phyloP scores from a whole-genome alignment of 352 stramenopile genomes.

The Phytophthora tentaculata region DNA sequence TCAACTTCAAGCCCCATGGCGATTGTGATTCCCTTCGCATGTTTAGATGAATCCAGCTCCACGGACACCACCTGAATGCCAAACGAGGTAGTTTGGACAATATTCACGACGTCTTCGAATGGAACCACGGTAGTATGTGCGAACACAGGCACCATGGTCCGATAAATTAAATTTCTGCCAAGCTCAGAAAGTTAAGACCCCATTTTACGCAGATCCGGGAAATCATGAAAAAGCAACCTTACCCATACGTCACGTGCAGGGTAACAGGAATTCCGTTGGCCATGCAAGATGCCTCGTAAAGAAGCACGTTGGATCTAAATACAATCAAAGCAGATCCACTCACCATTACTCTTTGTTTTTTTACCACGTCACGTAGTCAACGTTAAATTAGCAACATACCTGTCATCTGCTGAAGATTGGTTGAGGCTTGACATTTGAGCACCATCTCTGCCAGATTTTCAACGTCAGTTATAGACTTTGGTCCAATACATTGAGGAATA shows the following conservation, averaged over 20 bases:
- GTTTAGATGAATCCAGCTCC: constrained; percentile 46
- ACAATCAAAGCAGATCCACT: background rate
- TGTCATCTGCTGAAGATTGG: constrained; percentile 29
- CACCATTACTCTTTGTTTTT: constrained; percentile 1
- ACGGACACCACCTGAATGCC: constrained; percentile 72
- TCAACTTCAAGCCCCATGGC: constrained; percentile 81
- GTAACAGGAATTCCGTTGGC: constrained; percentile 73
- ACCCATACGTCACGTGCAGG: constrained; percentile 83
- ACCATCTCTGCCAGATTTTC: constrained; percentile 37
- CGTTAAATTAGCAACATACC: constrained; percentile 22
- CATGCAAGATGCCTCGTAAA: constrained; percentile 83
- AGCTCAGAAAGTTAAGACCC: constrained; percentile 2
- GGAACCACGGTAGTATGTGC: constrained; percentile 66
- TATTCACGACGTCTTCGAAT: constrained; percentile 61
- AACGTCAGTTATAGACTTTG: constrained; percentile 5
- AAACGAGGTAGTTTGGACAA: constrained; percentile 64
- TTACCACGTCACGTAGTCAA: too few species aligned
- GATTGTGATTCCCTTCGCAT: constrained; percentile 68
- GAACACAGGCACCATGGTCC: constrained; percentile 80
- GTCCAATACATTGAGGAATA: constrained; percentile 1
- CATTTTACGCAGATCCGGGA: background rate
- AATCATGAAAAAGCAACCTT: constrained; percentile 7
- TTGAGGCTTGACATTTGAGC: constrained; percentile 60
- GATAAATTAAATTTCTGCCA: constrained; percentile 67
- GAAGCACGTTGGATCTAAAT: constrained; percentile 67